Conservation (phyloP, 495 filamentous ascomycete genomes). For the Aspergillus haitiensis region DNA sequence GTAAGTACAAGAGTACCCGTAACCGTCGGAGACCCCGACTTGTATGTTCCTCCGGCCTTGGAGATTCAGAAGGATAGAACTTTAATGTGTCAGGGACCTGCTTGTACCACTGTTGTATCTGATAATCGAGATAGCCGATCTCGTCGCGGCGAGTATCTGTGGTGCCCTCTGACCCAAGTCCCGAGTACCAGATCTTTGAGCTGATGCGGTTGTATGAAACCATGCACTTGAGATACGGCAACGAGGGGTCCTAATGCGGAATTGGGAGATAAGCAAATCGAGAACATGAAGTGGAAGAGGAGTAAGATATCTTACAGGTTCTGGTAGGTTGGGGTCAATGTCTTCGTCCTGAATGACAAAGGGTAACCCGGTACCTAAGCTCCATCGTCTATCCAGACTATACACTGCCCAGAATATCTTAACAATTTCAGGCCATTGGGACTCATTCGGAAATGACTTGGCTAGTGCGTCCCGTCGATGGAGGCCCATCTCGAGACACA, state of each 20-base stretch:
- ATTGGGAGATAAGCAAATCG: constrained; percentile 11
- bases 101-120: constrained; percentile 78
- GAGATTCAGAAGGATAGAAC: constrained; percentile 57
- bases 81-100: constrained; percentile 57
- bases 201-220: constrained; percentile 72
- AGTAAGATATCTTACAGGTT: constrained; percentile 59
- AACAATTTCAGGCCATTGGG: constrained; percentile 58
- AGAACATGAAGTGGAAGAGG: neutral
- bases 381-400: constrained; percentile 78
- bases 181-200: constrained; percentile 75
- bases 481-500: constrained; percentile 78
- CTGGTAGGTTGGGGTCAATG: constrained; percentile 74
- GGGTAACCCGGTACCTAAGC: constrained; percentile 76
- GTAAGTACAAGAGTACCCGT: constrained; percentile 59
- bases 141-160: constrained; percentile 60
- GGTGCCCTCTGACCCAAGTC: constrained; percentile 47
- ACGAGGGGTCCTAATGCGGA: constrained; percentile 55
- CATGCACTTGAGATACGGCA: constrained; percentile 76
- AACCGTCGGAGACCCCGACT: constrained; percentile 52
- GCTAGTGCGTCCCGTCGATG: constrained; percentile 72
- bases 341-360: constrained; percentile 81
- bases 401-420: constrained; percentile 81
- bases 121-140: constrained; percentile 73
- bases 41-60: constrained; percentile 40
- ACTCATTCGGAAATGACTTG: constrained; percentile 61